A percentile compares a stretch with the other conserved stretches of the same genome.
These are phyloP conservation scores for Auricularia auricula-judae DNA, from an alignment of 768 basidiomycete genomes.

Conservation along the genomic window DNA sequence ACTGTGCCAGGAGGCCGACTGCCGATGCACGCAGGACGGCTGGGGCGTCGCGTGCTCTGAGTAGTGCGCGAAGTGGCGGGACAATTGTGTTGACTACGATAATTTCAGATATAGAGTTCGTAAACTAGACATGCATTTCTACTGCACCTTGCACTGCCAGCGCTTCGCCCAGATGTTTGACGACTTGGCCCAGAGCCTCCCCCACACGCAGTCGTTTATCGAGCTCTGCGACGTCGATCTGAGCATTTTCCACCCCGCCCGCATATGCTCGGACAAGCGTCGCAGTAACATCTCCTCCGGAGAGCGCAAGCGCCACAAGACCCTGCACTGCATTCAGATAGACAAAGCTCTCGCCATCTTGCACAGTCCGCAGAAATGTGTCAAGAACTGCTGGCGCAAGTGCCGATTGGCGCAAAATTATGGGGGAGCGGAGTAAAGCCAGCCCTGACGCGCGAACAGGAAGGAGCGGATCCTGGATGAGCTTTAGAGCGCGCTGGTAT, in stretches of 20 bases:
- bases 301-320: slow-evolving; percentile 73
- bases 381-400: slow-evolving; percentile 75
- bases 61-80: slow-evolving; percentile 54
- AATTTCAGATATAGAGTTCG: neutral
- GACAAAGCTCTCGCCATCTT: slow-evolving; percentile 93
- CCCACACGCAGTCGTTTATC: slow-evolving; percentile 69
- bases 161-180: slow-evolving; percentile 59
- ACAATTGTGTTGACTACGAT: slow-evolving; percentile 55
- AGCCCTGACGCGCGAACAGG: slow-evolving; percentile 93
- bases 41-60: slow-evolving; percentile 52
- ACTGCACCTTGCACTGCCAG: slow-evolving; percentile 56
- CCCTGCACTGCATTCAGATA: slow-evolving; percentile 90
- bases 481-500: slow-evolving; percentile 80
- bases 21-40: slow-evolving; percentile 62
- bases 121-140: neutral
- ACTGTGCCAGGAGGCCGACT: slow-evolving; percentile 61
- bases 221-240: slow-evolving; percentile 37
- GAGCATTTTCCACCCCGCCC: slow-evolving; percentile 29
- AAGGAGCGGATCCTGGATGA: slow-evolving; percentile 83
- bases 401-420: slow-evolving; percentile 37
- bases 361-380: slow-evolving; percentile 73
- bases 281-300: slow-evolving; percentile 61
- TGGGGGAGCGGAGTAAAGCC: slow-evolving; percentile 50
- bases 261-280: slow-evolving; percentile 59
- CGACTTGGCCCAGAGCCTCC: slow-evolving; percentile 72